phyloP scores from a whole-genome alignment of 805 yeast species.

The Scheffersomyces ergatensis region DNA sequence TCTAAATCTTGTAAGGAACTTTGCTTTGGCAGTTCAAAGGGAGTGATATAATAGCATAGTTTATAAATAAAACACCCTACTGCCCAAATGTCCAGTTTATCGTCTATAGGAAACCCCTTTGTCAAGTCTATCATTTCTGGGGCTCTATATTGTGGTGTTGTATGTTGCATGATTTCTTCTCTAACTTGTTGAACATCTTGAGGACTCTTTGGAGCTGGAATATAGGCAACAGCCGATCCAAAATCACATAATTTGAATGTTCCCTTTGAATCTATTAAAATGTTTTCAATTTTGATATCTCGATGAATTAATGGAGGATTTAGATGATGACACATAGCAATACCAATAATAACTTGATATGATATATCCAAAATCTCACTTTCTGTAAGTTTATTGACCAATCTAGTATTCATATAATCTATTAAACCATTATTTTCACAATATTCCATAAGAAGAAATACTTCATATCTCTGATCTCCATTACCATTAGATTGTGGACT shows the following conservation, averaged over 20 bases:
- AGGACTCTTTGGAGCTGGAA: constrained; percentile 59
- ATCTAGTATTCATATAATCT: constrained; percentile 74
- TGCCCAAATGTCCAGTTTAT: constrained; percentile 86
- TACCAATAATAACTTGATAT: constrained; percentile 70
- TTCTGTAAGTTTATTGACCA: constrained; percentile 65
- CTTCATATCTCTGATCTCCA: constrained; percentile 60
- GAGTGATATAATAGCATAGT: constrained; percentile 78
- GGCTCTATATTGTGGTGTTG: constrained; percentile 81
- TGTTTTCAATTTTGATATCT: constrained; percentile 82
- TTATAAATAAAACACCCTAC: constrained; percentile 76
- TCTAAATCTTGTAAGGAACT: constrained; percentile 44
- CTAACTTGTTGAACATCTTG: constrained; percentile 60
- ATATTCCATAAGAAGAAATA: constrained; percentile 75
- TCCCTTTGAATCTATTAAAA: constrained; percentile 56
- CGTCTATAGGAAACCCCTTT: constrained; percentile 69
- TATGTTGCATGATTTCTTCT: constrained; percentile 71
- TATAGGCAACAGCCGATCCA: constrained; percentile 70
- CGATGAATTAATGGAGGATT: constrained; percentile 71
- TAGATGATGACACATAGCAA: constrained; percentile 74
- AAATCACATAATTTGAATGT: constrained; percentile 75
- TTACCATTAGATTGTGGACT: constrained; percentile 9
- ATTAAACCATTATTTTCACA: constrained; percentile 74
- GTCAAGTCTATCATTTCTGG: constrained; percentile 83
- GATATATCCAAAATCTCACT: constrained; percentile 64
- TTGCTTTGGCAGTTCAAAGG: constrained; percentile 59